phyloP scores from a whole-genome alignment of 2,329 filamentous ascomycete species.

The Botrytis fragariae region DNA sequence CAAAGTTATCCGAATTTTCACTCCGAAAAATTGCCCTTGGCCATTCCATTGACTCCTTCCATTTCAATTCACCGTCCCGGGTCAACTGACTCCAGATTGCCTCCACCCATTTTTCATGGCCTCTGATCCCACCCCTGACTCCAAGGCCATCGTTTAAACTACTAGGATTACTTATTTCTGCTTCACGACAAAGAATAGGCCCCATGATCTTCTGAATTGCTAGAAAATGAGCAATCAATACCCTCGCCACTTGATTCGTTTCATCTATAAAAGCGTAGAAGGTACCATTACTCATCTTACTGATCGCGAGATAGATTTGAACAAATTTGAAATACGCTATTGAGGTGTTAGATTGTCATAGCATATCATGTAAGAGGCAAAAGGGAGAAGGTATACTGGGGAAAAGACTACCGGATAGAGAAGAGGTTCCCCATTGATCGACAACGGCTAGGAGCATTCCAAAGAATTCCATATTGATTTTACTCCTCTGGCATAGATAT shows the following conservation, averaged over 20 bases:
- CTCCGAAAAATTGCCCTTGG: background rate
- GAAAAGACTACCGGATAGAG: background rate
- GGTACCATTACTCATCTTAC: background rate
- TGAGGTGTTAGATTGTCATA: background rate
- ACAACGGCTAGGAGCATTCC: background rate
- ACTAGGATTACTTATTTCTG: background rate
- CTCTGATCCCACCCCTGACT: background rate
- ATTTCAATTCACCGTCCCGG: background rate
- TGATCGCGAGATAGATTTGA: background rate
- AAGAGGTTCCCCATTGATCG: background rate
- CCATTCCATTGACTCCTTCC: background rate
- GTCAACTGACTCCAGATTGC: background rate
- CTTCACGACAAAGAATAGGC: background rate
- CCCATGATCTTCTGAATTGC: background rate
- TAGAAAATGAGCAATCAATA: background rate
- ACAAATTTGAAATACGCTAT: background rate
- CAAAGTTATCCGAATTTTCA: background rate
- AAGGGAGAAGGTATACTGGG: background rate
- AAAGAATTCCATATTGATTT: background rate
- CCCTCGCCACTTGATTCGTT: background rate
- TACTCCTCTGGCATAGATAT: background rate
- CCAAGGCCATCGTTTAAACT: background rate
- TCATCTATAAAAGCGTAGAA: background rate
- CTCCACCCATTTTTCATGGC: background rate
- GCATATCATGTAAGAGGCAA: background rate